phyloP scores from a whole-genome alignment of 179 eudicot species.

The Carnegiea gigantea region DNA sequence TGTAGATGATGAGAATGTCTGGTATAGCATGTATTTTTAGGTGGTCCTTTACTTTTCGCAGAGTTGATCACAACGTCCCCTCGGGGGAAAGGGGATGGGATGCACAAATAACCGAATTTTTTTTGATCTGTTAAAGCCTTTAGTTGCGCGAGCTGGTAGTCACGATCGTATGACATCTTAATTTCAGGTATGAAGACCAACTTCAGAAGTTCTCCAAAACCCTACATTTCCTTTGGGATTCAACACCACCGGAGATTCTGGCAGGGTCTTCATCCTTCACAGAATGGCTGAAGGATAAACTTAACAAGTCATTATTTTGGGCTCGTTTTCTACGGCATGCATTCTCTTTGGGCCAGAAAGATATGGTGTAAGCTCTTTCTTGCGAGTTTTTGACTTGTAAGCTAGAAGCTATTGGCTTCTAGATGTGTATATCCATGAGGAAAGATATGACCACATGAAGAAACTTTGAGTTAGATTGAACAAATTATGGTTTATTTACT shows the following conservation, averaged over 20 bases:
- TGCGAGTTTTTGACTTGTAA: neutral
- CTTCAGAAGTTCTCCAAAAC: conserved; percentile 66
- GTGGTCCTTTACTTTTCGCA: too few species aligned
- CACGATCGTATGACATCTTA: too few species aligned
- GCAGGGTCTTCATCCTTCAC: conserved; percentile 45
- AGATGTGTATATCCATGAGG: neutral
- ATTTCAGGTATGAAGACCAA: conserved; percentile 61
- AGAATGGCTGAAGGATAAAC: conserved; percentile 44
- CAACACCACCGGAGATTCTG: conserved; percentile 61
- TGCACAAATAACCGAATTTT: too few species aligned
- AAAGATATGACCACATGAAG: neutral
- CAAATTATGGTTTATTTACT: too few species aligned
- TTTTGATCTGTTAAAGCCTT: too few species aligned
- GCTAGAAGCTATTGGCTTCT: neutral
- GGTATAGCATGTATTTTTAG: too few species aligned
- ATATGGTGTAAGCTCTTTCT: conserved; percentile 56
- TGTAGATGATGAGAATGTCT: too few species aligned
- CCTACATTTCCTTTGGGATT: conserved; percentile 61
- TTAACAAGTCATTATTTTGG: conserved; percentile 62
- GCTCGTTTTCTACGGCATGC: conserved; percentile 51
- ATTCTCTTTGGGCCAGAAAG: conserved; percentile 67
- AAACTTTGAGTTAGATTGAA: too few species aligned
- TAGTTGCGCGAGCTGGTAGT: too few species aligned
- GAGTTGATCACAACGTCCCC: too few species aligned
- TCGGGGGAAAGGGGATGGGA: too few species aligned